Conservation (phyloP, 2,329 filamentous ascomycete genomes). For the Erysiphe pulchra region DNA sequence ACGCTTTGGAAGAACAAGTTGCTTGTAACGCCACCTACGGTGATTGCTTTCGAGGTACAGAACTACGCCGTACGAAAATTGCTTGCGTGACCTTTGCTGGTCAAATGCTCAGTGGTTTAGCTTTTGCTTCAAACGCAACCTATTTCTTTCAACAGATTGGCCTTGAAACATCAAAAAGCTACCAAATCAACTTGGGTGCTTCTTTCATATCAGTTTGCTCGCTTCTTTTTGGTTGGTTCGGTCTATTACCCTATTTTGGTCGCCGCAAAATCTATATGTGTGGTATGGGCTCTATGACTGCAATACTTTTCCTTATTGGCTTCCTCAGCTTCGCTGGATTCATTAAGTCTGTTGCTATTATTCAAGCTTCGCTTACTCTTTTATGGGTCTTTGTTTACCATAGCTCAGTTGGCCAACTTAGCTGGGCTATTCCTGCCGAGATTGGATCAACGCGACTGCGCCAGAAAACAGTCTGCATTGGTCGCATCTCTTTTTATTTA, state of each 20-base stretch:
- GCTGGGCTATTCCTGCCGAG: conserved; percentile 9
- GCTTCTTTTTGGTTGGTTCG: too few species aligned
- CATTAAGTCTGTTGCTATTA: too few species aligned
- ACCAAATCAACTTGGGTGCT: too few species aligned
- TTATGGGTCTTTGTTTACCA: conserved; percentile 8
- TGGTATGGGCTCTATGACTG: too few species aligned
- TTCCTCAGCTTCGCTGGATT: too few species aligned
- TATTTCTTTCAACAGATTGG: conserved; percentile 31
- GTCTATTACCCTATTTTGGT: too few species aligned
- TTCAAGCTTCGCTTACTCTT: too few species aligned
- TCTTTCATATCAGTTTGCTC: too few species aligned
- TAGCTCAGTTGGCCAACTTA: neutral
- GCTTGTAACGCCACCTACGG: conserved; percentile 18
- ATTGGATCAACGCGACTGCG: conserved; percentile 28
- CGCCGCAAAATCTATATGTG: too few species aligned
- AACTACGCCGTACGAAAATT: conserved; percentile 24
- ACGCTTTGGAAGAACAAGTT: conserved; percentile 23
- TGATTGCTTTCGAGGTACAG: conserved; percentile 22
- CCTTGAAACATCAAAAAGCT: too few species aligned
- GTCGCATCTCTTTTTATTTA: conserved; percentile 16
- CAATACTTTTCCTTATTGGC: too few species aligned
- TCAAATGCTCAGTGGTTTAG: conserved; percentile 33
- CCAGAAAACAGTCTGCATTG: conserved; percentile 63
- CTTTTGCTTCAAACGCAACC: conserved; percentile 33
- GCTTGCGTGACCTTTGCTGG: conserved; percentile 31